These are phyloP conservation scores for Xerocomus nothofagi DNA, from an alignment of 1,284 basidiomycete genomes.

Conservation along the genomic window DNA sequence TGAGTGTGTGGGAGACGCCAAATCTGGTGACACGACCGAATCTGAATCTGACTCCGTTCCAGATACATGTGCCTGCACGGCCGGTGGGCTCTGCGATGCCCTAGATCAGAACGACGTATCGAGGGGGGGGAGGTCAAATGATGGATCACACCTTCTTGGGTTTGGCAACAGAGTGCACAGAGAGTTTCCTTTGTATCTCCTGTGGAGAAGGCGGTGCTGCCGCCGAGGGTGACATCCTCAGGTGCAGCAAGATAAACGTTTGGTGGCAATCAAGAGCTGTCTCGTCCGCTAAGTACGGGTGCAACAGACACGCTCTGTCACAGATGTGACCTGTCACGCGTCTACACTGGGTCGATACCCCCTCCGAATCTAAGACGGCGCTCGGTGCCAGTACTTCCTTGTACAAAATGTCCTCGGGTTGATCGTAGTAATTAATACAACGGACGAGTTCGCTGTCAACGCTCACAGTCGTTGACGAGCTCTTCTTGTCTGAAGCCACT, in stretches of 20 bases:
- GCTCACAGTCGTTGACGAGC: background rate
- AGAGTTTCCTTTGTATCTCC: constrained; percentile 86
- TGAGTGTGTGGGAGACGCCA: constrained; percentile 39
- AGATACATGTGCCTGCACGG: constrained; percentile 51
- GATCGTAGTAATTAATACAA: background rate
- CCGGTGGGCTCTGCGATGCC: constrained; percentile 33
- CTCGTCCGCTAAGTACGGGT: constrained; percentile 6
- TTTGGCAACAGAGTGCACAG: constrained; percentile 62
- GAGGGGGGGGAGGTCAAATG: background rate
- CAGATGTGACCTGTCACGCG: constrained; percentile 28
- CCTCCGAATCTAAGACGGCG: constrained; percentile 5
- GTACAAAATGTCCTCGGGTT: background rate
- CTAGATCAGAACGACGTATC: constrained; percentile 14
- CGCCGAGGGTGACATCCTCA: constrained; percentile 45
- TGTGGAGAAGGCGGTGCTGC: constrained; percentile 79
- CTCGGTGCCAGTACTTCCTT: constrained; percentile 7
- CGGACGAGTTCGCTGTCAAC: background rate
- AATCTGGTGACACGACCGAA: constrained; percentile 61
- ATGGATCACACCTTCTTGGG: constrained; percentile 43
- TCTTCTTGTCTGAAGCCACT: constrained; percentile 2
- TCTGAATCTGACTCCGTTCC: constrained; percentile 88
- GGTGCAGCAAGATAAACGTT: background rate
- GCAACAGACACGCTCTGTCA: constrained; percentile 24
- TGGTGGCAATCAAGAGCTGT: constrained; percentile 14
- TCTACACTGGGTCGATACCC: no score